Evolutionary conservation across 179 eudicot species (phyloP), one percentile per base, ranked within the genome.

Genomic region (Beta corolliflora): DNA sequence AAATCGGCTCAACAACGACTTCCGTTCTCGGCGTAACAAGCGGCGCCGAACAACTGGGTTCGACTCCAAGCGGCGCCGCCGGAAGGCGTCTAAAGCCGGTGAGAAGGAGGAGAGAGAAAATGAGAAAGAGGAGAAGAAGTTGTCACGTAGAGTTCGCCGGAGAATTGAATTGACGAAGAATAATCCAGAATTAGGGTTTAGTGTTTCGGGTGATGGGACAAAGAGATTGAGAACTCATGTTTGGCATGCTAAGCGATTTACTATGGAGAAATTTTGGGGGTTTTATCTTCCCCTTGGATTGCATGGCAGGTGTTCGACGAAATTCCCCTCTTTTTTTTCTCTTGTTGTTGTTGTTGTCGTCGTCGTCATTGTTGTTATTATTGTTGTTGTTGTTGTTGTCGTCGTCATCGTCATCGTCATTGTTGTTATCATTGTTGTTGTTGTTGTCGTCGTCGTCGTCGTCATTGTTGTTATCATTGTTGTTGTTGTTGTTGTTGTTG

Each of bases 191-290:
- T 61, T 67, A 46, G 95, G 99, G 25, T 92, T 88, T 88, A 79
- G 81, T 77, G 81, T 82, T 66, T 84, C 90, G 0, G 92, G 93
- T 0, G 97, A 93, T 79, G 97, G 99, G 63, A 92, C 93, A 0
- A 94, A 87, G 91, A 89, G 99, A 85, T 81, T 94, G 61, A 84
- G 97, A 79, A 92, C 98, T 11, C 98, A 95, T 71, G 86, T 95
- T 13, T 95, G 98, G 98, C 91, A 91, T 88, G 98, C 98, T 0
- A 95, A 94, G 86, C 86, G 98, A 82, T 95, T 95, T 76, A 82
- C 75, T 0, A 95, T 94, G 92, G 74, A 77, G 3, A 94, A 94
- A 78, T 67, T 83, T 68, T 94, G 98, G 99, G 95, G 97, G 16
- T 94, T 92, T 77, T 81, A 88, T 82, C 90, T 93, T 82, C 94